Evolutionary conservation across 2,329 filamentous ascomycete species (phyloP).

Genomic region (Paracoccidioides lutzii): DNA sequence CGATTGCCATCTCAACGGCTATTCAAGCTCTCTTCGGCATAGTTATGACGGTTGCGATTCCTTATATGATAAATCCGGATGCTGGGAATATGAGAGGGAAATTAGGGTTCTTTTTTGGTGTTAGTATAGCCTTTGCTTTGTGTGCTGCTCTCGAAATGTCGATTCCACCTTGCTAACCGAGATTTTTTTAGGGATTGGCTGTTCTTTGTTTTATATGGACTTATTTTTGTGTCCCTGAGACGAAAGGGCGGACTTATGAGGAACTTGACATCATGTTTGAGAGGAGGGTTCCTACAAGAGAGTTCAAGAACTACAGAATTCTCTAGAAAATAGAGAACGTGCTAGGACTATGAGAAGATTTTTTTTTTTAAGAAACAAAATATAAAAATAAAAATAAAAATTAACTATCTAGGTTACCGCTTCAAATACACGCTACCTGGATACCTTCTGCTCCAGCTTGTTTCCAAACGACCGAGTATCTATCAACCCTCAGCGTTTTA

Average conservation of each 20-base stretch:
- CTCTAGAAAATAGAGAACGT: not conserved
- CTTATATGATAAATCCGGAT: conserved; percentile 31
- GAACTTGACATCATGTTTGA: conserved; percentile 31
- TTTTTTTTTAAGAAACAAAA: no score
- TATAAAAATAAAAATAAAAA: no score
- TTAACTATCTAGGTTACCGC: no score
- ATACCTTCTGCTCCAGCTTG: no score
- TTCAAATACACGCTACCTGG: no score
- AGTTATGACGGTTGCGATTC: conserved; percentile 28
- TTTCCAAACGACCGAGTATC: no score
- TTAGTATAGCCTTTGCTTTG: conserved; percentile 7
- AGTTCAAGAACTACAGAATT: conserved; percentile 20
- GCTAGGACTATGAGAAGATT: no score
- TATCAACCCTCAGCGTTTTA: no score
- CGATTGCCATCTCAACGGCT: conserved; percentile 30
- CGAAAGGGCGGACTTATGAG: conserved; percentile 12
- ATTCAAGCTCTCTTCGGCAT: conserved; percentile 29
- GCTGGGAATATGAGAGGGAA: conserved; percentile 23
- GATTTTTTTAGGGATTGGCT: conserved; percentile 6
- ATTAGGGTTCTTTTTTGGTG: conserved; percentile 24
- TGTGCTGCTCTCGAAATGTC: not conserved
- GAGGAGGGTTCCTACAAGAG: conserved; percentile 25
- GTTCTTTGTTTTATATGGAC: conserved; percentile 11
- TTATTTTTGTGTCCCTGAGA: conserved; percentile 16
- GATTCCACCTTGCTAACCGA: not conserved